Conservation (phyloP, 1,139 yeast genomes). For the Williopsis jadinii region DNA sequence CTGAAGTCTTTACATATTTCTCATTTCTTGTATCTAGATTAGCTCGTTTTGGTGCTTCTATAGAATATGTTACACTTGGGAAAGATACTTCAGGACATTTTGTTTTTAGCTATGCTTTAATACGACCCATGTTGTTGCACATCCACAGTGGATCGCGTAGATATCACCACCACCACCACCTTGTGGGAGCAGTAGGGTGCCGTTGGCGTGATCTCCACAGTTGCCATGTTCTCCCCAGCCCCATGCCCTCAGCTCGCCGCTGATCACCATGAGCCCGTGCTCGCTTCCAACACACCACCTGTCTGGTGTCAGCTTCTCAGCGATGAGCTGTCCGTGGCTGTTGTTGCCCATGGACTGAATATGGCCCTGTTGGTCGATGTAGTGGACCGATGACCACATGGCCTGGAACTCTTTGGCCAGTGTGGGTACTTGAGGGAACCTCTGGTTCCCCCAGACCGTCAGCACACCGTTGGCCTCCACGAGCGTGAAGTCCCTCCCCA, state of each 20-base stretch:
- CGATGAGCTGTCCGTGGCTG: slow-evolving; percentile 61
- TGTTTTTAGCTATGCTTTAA: slow-evolving; percentile 6
- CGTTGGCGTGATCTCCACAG: slow-evolving; percentile 47
- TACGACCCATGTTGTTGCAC: slow-evolving; percentile 37
- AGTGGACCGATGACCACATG: slow-evolving; percentile 84
- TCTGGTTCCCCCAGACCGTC: slow-evolving; percentile 26
- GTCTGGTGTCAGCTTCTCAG: slow-evolving; percentile 3
- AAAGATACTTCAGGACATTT: slow-evolving; percentile 74
- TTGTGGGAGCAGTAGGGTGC: slow-evolving; percentile 20
- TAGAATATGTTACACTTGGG: slow-evolving; percentile 53
- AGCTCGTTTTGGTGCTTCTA: not conserved
- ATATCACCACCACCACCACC: slow-evolving; percentile 26
- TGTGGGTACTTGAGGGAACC: too few species aligned
- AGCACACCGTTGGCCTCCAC: slow-evolving; percentile 8
- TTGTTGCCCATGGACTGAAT: slow-evolving; percentile 63
- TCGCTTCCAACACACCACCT: slow-evolving; percentile 67
- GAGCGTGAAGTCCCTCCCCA: slow-evolving; percentile 44
- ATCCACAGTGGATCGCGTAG: slow-evolving; percentile 28
- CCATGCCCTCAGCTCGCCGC: slow-evolving; percentile 54
- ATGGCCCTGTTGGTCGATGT: slow-evolving; percentile 21
- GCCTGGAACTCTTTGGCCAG: slow-evolving; percentile 27
- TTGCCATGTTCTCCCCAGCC: slow-evolving; percentile 99
- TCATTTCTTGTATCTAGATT: slow-evolving; percentile 50
- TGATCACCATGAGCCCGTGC: slow-evolving; percentile 49
- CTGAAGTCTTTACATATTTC: slow-evolving; percentile 63